These are phyloP conservation scores for Gossypium trilobum DNA, from an alignment of 441 rosid genomes.

Conservation along the genomic window DNA sequence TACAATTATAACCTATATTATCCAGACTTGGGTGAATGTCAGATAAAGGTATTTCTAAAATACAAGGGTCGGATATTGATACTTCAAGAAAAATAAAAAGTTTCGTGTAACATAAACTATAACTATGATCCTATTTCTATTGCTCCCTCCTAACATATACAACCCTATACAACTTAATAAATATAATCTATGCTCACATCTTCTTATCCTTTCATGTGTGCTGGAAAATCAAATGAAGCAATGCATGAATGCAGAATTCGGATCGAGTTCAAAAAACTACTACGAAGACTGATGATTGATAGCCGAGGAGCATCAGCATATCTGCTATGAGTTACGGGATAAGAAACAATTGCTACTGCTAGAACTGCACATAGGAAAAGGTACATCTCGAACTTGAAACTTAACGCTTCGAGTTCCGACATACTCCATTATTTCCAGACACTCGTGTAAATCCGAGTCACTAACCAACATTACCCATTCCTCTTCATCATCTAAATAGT, in stretches of 20 bases:
- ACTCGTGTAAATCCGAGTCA: slow-evolving; percentile 72
- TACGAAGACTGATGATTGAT: background rate
- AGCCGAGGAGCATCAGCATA: background rate
- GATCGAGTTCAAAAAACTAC: background rate
- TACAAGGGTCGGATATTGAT: too few relatives aligned
- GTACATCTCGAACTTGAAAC: slow-evolving; percentile 54
- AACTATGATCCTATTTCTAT: slow-evolving; percentile 6
- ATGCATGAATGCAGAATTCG: background rate
- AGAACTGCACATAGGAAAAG: slow-evolving; percentile 51
- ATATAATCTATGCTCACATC: background rate
- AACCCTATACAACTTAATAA: slow-evolving; percentile 6
- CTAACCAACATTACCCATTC: slow-evolving; percentile 80
- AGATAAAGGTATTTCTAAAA: too few relatives aligned
- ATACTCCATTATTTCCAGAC: slow-evolving; percentile 54
- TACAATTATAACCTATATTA: background rate
- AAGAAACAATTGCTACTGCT: slow-evolving; percentile 50
- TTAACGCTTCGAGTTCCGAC: slow-evolving; percentile 44
- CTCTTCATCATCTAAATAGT: slow-evolving; percentile 78
- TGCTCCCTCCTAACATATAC: slow-evolving; percentile 18
- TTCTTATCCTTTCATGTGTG: background rate
- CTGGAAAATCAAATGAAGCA: background rate
- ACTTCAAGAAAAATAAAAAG: too few relatives aligned
- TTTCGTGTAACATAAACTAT: background rate
- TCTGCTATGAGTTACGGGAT: slow-evolving; percentile 25
- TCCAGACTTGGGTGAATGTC: too few relatives aligned